Evolutionary conservation across 2,329 filamentous ascomycete genomes (phyloP).

Genomic region (Elsinoe necatrix): DNA sequence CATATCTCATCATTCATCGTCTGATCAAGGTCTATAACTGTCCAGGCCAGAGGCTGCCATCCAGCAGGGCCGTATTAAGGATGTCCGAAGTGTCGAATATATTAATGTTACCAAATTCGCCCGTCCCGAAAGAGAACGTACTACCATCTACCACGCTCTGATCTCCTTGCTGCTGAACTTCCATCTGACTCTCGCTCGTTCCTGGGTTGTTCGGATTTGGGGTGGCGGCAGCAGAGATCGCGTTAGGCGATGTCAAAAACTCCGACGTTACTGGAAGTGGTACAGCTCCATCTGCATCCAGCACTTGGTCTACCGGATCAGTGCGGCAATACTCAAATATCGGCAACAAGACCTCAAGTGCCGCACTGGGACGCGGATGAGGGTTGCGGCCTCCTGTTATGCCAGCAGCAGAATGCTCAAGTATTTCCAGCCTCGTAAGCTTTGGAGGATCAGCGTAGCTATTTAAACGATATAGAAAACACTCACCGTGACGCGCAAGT

Average conservation of each 20-base stretch:
- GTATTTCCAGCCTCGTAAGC: conserved; percentile 3
- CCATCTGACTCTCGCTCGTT: neutral
- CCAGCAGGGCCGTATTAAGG: conserved; percentile 9
- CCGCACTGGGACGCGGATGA: conserved; percentile 2
- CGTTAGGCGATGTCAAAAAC: conserved; percentile 8
- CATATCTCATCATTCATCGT: too few relatives aligned
- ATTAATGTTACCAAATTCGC: conserved; percentile 4
- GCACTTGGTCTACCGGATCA: neutral
- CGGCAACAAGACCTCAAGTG: conserved; percentile 3
- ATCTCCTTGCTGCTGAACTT: neutral
- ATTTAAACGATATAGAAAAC: neutral
- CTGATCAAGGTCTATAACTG: neutral
- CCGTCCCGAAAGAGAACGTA: neutral
- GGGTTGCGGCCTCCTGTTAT: neutral
- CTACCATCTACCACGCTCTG: neutral
- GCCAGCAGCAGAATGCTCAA: neutral
- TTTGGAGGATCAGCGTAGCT: neutral
- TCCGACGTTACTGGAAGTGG: neutral
- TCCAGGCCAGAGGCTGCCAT: conserved; percentile 13
- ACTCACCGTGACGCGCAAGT: conserved; percentile 6
- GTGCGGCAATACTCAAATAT: conserved; percentile 11
- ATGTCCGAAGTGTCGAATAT: conserved; percentile 15
- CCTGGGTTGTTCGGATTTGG: neutral
- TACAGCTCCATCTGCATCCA: neutral
- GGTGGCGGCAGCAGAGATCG: neutral